Evolutionary conservation across 441 rosid species (phyloP).

Genomic region (Corymbia citriodora): DNA sequence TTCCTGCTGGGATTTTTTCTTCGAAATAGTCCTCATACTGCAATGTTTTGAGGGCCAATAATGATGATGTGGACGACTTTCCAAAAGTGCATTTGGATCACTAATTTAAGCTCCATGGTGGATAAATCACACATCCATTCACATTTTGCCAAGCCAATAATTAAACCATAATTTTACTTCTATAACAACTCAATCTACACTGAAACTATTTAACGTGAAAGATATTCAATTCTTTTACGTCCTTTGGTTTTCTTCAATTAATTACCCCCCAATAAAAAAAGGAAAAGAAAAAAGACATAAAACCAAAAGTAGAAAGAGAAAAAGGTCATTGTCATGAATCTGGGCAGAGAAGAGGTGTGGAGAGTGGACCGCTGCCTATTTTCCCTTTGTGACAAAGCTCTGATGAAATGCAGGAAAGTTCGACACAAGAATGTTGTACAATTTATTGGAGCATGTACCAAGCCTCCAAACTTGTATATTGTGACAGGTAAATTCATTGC

Average conservation of each 20-base stretch:
- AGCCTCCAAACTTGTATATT: slow-evolving; percentile 62
- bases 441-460: slow-evolving; percentile 79
- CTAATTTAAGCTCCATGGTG: background rate
- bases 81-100: background rate
- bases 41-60: background rate
- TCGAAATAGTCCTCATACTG: background rate
- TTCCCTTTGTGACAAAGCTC: slow-evolving; percentile 1
- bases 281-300: background rate
- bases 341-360: background rate
- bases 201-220: background rate
- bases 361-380: background rate
- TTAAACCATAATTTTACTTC: background rate
- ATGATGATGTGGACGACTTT: background rate
- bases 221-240: background rate
- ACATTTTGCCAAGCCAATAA: background rate
- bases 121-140: background rate
- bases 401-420: slow-evolving; percentile 45
- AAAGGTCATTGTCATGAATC: background rate
- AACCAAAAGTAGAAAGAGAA: background rate
- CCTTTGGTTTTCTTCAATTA: background rate
- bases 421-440: slow-evolving; percentile 74
- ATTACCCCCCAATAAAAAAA: background rate
- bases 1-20: background rate
- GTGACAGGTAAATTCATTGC: slow-evolving; percentile 44
- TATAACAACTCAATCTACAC: background rate